Evolutionary conservation across 2,329 filamentous ascomycete genomes (phyloP), one percentile per base, ranked within the genome.

Genomic region (Ascochyta rabiei): DNA sequence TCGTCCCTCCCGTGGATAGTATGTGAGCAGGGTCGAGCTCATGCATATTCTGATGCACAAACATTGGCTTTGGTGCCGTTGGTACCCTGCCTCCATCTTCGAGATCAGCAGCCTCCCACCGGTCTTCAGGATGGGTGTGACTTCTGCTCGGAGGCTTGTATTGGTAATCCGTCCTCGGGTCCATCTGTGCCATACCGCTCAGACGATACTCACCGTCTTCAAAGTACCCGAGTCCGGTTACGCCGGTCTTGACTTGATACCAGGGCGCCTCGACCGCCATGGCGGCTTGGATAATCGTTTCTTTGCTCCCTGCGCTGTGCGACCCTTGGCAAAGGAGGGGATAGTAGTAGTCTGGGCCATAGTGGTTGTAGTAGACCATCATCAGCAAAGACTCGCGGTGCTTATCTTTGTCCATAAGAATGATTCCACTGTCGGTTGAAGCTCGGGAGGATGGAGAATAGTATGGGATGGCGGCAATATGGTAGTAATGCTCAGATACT

Each of bases 331-430:
- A 78, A 24, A 80, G 68, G 4, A 84, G 64, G 0, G 76, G 76
- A 60, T 83, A 84, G 69, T 80, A 85, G 63, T 77, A 76, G 15
- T 72, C 66, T 1, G 82, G 80, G 0, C 82, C 82, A 67, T 81
- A 80, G 66, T 80, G 80, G 71, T 84, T 84, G 74, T 84, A 84
- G 67, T 84, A 84, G 0, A 78, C 73, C 21, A 79, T 76, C 19
- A 85, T 77, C 8, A 84, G 66, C 0, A 84, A 71, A 24, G 77
- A 79, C 23, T 75, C 70, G 16, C 70, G 68, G 52, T 84, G 82
- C 1, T 72, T 74, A 6, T 68, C 72, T 58, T 84, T 84, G 56
- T 80, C 78, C 51, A 80, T 72, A 5, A 82, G 62, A 2, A 84
- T 55, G 45, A 83, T 76, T 16, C 82, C 80, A 2, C 80, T 78